Evolutionary conservation across 169 alveolate species (phyloP).

Genomic region (Besnoitia besnoiti): DNA sequence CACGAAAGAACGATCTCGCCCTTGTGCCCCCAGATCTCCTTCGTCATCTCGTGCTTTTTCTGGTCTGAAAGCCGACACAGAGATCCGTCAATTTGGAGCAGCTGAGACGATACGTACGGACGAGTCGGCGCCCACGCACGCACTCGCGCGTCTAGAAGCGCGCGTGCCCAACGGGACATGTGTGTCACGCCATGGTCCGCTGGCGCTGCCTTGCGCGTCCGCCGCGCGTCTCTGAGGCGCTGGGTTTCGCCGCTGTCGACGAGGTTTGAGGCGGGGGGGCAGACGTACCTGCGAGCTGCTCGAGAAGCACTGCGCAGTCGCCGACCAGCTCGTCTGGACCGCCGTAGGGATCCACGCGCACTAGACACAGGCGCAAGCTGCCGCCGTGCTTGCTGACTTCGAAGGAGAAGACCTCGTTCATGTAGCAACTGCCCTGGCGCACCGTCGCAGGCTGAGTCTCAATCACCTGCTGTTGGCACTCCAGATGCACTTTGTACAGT

Average conservation of each 20-base stretch:
- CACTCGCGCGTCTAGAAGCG: no score
- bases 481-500: conserved; percentile 61
- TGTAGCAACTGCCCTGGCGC: conserved; percentile 41
- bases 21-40: conserved; percentile 63
- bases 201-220: no score
- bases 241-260: no score
- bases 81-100: no score
- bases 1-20: conserved; percentile 61
- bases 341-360: conserved; percentile 49
- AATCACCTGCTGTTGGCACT: conserved; percentile 64
- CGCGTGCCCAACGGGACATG: background rate
- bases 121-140: no score
- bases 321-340: conserved; percentile 64
- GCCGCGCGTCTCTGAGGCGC: no score
- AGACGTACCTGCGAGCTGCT: conserved; percentile 53
- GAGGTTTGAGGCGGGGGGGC: no score
- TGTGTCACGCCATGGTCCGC: no score
- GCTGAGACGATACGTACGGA: no score
- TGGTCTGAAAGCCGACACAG: conserved; percentile 48
- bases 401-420: conserved; percentile 55
- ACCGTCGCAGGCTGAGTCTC: conserved; percentile 55
- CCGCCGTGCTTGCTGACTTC: conserved; percentile 48
- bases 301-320: conserved; percentile 50
- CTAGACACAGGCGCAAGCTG: conserved; percentile 46
- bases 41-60: conserved; percentile 51